Base-by-base conservation (phyloP, 2,329 filamentous ascomycete species). In the Juglanconis oblonga region DNA sequence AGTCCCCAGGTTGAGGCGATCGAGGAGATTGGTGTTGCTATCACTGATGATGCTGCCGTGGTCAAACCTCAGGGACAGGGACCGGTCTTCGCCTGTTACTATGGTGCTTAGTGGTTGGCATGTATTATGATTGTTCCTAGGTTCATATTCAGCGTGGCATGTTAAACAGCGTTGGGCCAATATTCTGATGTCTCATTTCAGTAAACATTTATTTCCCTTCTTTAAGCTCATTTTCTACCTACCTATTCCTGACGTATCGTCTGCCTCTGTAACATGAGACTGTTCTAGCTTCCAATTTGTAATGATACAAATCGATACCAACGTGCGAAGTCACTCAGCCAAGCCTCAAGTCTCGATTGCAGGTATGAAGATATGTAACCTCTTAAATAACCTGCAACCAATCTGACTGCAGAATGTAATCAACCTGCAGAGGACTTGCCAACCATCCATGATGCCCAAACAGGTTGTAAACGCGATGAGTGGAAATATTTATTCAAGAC, bases 51-150 rank as follows among this genome's bases (percentile, higher is more conserved):
- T 3, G 38, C 38, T 2, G 50, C 52, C 8, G 52, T 48, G 7
- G 31, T 33, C 29, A 48, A 53, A 10, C 4, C 44, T 1, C 24
- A 33, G 2, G 57, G 47, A 5, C 56, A 56, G 4, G 60, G 57
- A 31, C 56, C 60, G 2, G 35, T 62, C 5, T 62, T 62, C 49
- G 38, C 56, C 4, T 62, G 60, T 40, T 62, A 62, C 40, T 62
- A 62, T 42, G 53, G 53, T 13, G 35, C 57, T 11, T 44, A 42
- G 32, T 29, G 44, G 13, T 33, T 35, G 32, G 17, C 24, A n/a
- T 53, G 14, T 52, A 17, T 9, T 24, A 47, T 47, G 6, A 24
- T 8, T 24, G 14, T 29, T n/a, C 17, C 17, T 10, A 9, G 1
- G 14, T 7, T 47, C 44, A 7, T 17, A 1, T 17, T 8, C 13